Conservation (phyloP, 495 filamentous ascomycete genomes). For the Aspergillus biplanus region DNA sequence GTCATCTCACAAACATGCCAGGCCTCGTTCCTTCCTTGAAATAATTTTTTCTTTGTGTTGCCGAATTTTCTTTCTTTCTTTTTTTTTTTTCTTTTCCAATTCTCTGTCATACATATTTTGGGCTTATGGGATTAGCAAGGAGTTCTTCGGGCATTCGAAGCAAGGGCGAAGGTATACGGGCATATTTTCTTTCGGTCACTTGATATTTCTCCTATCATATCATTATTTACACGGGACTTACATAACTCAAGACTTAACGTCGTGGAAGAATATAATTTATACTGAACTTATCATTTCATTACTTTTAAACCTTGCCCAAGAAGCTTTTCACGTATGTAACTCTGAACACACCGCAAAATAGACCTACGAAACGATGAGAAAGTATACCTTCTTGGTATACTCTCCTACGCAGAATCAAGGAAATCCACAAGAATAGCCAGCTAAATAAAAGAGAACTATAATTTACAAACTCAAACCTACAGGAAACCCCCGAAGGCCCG, state of each 20-base stretch:
- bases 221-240: background rate
- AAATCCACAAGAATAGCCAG: background rate
- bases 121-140: conserved; percentile 22
- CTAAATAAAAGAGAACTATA: too few relatives aligned
- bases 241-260: background rate
- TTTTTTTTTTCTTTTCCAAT: background rate
- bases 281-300: background rate
- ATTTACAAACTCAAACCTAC: background rate
- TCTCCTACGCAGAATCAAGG: background rate
- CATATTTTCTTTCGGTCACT: conserved; percentile 5
- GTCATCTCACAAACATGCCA: conserved; percentile 5
- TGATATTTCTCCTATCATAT: conserved; percentile 3
- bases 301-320: too few relatives aligned
- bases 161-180: conserved; percentile 18
- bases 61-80: background rate
- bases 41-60: conserved; percentile 8
- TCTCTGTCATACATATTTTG: conserved; percentile 5
- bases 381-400: background rate
- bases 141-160: conserved; percentile 27
- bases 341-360: too few relatives aligned
- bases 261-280: background rate
- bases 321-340: too few relatives aligned
- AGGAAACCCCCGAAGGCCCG: conserved; percentile 5
- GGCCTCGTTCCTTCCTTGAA: conserved; percentile 12
- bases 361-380: too few relatives aligned